A percentile compares a stretch with the other conserved stretches of the same genome.
These are phyloP conservation scores for Colletotrichum ledebouriae DNA, from an alignment of 2,329 filamentous ascomycete species.

Conservation along the genomic window DNA sequence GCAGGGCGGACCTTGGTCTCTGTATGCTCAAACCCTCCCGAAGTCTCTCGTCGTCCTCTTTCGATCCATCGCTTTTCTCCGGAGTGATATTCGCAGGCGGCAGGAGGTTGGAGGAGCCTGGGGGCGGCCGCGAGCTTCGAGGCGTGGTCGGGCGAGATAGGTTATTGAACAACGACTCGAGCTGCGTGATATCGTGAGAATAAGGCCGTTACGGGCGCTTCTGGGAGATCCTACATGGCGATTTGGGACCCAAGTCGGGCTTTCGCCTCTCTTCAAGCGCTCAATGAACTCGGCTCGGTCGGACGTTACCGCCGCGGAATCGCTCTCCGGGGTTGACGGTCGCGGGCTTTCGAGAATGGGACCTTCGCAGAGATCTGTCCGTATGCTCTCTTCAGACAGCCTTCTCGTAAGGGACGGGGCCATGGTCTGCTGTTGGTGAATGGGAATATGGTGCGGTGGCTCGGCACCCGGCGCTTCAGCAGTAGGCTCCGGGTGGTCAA, in stretches of 20 bases:
- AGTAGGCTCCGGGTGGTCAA: constrained; percentile 52
- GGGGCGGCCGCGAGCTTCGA: constrained; percentile 52
- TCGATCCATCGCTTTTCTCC: constrained; percentile 52
- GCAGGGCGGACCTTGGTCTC: constrained; percentile 82
- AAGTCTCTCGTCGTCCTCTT: constrained; percentile 57
- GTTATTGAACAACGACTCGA: constrained; percentile 55
- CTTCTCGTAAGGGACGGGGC: constrained; percentile 49
- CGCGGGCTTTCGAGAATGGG: constrained; percentile 61
- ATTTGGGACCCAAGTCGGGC: constrained; percentile 79
- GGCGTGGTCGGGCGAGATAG: constrained; percentile 53
- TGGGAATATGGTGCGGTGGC: constrained; percentile 7
- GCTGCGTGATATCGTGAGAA: constrained; percentile 44
- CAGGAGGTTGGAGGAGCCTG: constrained; percentile 57
- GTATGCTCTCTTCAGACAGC: constrained; percentile 71
- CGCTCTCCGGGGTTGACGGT: constrained; percentile 49
- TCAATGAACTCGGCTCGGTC: constrained; percentile 86
- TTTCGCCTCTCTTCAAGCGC: constrained; percentile 83
- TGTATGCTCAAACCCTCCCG: constrained; percentile 77
- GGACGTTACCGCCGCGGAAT: constrained; percentile 54
- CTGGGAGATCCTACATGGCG: constrained; percentile 64
- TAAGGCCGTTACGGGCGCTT: constrained; percentile 12
- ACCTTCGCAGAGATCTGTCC: constrained; percentile 72
- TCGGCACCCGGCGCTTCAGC: constrained; percentile 30
- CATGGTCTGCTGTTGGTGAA: constrained; percentile 6
- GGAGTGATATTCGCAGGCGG: constrained; percentile 63